Percentiles rank a stretch among this genome's conserved stretches.
Evolutionary conservation across 169 alveolate species (phyloP).

Genomic region (Eimeria acervulina): DNA sequence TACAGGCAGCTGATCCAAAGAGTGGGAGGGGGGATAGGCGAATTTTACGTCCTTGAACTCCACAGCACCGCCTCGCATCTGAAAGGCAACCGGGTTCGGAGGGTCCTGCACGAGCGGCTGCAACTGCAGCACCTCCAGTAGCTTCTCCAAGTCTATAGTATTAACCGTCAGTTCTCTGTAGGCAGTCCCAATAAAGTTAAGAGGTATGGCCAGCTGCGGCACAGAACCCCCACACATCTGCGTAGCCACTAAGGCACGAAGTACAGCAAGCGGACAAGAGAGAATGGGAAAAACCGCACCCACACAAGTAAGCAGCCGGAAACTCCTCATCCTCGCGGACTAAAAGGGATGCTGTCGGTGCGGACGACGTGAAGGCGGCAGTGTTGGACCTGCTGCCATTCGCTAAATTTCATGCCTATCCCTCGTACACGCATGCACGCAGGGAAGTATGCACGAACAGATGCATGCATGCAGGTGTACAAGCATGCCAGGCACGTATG

Average conservation of each 20-base stretch:
- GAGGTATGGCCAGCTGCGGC: conserved; percentile 87
- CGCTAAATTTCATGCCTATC: background rate
- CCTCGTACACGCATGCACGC: background rate
- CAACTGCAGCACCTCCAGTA: conserved; percentile 42
- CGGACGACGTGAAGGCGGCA: background rate
- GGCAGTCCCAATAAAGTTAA: conserved; percentile 86
- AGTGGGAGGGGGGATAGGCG: conserved; percentile 53
- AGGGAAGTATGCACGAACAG: too few relatives aligned
- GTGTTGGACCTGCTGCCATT: background rate
- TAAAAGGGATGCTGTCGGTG: background rate
- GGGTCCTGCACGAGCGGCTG: conserved; percentile 70
- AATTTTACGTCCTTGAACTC: conserved; percentile 66
- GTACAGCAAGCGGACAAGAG: background rate
- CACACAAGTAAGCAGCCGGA: background rate
- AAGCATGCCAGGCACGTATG: too few relatives aligned
- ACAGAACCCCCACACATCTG: background rate
- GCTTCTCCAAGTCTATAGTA: conserved; percentile 83
- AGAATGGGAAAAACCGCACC: background rate
- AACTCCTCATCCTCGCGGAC: background rate
- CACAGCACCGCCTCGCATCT: conserved; percentile 51
- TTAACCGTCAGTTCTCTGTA: conserved; percentile 86
- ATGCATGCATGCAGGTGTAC: background rate
- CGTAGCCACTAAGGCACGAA: background rate
- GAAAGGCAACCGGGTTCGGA: conserved; percentile 55
- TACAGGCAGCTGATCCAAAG: conserved; percentile 1